A percentile compares a stretch with the other conserved stretches of the same genome.
phyloP scores from a whole-genome alignment of 345 rosid species.

The Carallia brachiata region DNA sequence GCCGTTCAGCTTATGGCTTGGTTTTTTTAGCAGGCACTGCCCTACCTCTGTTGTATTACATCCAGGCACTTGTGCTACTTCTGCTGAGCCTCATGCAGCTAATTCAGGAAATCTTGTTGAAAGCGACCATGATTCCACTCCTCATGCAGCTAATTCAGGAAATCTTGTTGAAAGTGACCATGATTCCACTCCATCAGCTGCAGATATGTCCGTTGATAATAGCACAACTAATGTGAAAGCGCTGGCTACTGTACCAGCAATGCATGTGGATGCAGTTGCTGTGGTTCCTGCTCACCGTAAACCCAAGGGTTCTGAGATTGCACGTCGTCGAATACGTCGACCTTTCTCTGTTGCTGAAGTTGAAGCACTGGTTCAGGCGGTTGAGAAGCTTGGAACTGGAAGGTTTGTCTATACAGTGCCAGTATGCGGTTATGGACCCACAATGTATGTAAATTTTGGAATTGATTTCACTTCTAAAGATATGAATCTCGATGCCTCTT shows the following conservation, averaged over 20 bases:
- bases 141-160: conserved; percentile 37
- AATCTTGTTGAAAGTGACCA: conserved; percentile 68
- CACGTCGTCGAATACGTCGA: conserved; percentile 93
- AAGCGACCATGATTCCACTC: conserved; percentile 80
- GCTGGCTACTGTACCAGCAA: conserved; percentile 55
- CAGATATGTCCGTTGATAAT: conserved; percentile 42
- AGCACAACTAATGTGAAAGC: conserved; percentile 62
- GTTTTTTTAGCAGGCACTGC: conserved; percentile 44
- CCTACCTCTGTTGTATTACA: conserved; percentile 22
- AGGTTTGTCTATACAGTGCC: conserved; percentile 42
- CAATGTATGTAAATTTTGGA: background rate
- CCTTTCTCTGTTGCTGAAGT: conserved; percentile 98
- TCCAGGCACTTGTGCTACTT: conserved; percentile 33
- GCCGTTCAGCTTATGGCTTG: conserved; percentile 8
- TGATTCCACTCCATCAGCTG: conserved; percentile 73
- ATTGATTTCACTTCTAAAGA: background rate
- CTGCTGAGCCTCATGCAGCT: conserved; percentile 34
- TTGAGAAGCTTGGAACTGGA: conserved; percentile 98
- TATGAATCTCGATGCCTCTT: background rate
- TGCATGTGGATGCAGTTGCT: conserved; percentile 54
- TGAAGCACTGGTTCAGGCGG: conserved; percentile 94
- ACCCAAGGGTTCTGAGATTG: conserved; percentile 68
- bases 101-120: conserved; percentile 52
- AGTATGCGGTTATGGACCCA: background rate
- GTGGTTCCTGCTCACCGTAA: conserved; percentile 64